These are phyloP conservation scores for Aspergillus fumigatus DNA, from an alignment of 2,329 filamentous ascomycete genomes.

Conservation along the genomic window DNA sequence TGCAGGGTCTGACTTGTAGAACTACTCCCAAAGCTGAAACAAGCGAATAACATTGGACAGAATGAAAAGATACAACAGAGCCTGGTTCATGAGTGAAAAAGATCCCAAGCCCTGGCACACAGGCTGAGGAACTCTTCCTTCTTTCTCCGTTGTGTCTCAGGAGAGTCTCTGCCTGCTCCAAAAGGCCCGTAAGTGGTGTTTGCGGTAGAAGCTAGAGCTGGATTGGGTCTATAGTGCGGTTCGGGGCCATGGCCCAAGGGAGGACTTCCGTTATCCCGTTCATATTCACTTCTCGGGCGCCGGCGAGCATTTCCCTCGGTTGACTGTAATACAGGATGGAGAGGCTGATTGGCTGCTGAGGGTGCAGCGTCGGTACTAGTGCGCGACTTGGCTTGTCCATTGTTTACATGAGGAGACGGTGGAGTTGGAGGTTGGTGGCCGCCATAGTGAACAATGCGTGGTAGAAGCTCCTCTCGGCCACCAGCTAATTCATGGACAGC, in stretches of 20 bases:
- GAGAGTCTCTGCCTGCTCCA: slow-evolving; percentile 75
- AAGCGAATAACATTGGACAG: not conserved
- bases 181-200: slow-evolving; percentile 61
- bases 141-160: slow-evolving; percentile 78
- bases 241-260: slow-evolving; percentile 72
- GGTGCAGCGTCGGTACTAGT: slow-evolving; percentile 46
- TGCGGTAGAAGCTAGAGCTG: slow-evolving; percentile 24
- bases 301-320: slow-evolving; percentile 50
- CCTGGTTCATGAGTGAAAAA: slow-evolving; percentile 76
- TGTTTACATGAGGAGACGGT: slow-evolving; percentile 58
- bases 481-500: slow-evolving; percentile 85
- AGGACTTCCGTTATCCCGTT: slow-evolving; percentile 78
- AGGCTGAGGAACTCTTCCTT: slow-evolving; percentile 86
- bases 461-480: slow-evolving; percentile 86
- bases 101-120: slow-evolving; percentile 88
- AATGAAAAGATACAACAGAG: not conserved
- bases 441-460: slow-evolving; percentile 91
- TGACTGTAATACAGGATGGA: slow-evolving; percentile 38
- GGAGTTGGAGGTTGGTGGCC: slow-evolving; percentile 91
- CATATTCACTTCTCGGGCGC: slow-evolving; percentile 83
- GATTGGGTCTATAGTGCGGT: slow-evolving; percentile 35
- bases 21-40: not conserved
- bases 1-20: not conserved
- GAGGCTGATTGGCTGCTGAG: slow-evolving; percentile 58
- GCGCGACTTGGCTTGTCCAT: slow-evolving; percentile 26